Evolutionary conservation across 345 rosid genomes (phyloP).

Genomic region (Lepidium didymum): DNA sequence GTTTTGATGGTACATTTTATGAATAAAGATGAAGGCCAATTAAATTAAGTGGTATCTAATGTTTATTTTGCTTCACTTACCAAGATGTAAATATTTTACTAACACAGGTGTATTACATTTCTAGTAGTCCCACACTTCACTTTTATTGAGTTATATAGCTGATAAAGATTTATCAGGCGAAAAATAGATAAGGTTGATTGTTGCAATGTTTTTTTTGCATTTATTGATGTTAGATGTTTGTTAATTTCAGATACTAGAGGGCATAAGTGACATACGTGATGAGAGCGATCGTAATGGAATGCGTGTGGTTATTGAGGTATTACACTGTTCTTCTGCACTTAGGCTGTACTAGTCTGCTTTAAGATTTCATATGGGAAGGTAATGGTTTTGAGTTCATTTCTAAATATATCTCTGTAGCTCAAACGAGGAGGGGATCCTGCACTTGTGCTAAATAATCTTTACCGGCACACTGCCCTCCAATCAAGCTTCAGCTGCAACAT

Average conservation of each 20-base stretch:
- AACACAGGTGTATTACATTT: neutral
- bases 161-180: neutral
- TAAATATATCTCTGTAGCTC: constrained; percentile 39
- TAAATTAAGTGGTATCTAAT: neutral
- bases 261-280: constrained; percentile 90
- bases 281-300: constrained; percentile 95
- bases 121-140: neutral
- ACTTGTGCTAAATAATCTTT: constrained; percentile 76
- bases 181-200: neutral
- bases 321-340: neutral
- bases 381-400: neutral
- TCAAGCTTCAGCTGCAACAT: constrained; percentile 96
- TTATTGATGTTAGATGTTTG: constrained; percentile 6
- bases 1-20: neutral
- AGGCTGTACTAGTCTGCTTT: neutral
- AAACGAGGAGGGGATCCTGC: constrained; percentile 85
- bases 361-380: neutral
- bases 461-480: constrained; percentile 85
- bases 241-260: constrained; percentile 65
- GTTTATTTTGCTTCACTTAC: neutral
- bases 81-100: neutral
- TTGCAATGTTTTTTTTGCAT: neutral
- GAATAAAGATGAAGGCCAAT: neutral
- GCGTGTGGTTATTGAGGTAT: constrained; percentile 94
- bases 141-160: neutral